Percentiles rank a stretch among this genome's conserved stretches.
These are phyloP conservation scores for Sporothrix brunneoviolacea DNA, from an alignment of 2,329 filamentous ascomycete genomes.

Conservation along the genomic window DNA sequence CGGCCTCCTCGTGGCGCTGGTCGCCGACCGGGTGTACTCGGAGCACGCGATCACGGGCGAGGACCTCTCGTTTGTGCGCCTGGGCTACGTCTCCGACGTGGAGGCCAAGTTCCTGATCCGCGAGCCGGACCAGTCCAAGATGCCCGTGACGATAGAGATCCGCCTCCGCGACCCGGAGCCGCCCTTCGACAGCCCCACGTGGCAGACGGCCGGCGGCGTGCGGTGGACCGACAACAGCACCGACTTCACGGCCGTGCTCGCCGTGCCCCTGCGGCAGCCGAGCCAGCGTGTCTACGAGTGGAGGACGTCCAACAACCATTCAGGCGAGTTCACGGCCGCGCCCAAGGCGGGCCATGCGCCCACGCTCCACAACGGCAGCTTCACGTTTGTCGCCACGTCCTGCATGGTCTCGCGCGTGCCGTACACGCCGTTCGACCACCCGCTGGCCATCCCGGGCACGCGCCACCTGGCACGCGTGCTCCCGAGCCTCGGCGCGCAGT, in stretches of 20 bases:
- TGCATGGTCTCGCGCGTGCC: slow-evolving; percentile 90
- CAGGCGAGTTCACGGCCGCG: slow-evolving; percentile 72
- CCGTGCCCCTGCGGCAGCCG: slow-evolving; percentile 55
- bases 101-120: slow-evolving; percentile 77
- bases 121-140: slow-evolving; percentile 67
- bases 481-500: slow-evolving; percentile 64
- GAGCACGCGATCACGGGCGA: slow-evolving; percentile 64
- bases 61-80: slow-evolving; percentile 75
- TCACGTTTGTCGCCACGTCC: slow-evolving; percentile 87
- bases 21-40: slow-evolving; percentile 71
- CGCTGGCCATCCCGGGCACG: slow-evolving; percentile 75
- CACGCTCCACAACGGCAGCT: slow-evolving; percentile 56
- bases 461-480: slow-evolving; percentile 68
- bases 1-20: slow-evolving; percentile 57
- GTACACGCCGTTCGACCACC: slow-evolving; percentile 77
- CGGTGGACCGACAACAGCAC: slow-evolving; percentile 64
- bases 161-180: slow-evolving; percentile 45
- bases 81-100: slow-evolving; percentile 78
- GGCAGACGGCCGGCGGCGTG: slow-evolving; percentile 62
- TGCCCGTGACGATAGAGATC: slow-evolving; percentile 69
- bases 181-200: slow-evolving; percentile 50
- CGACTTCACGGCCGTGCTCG: slow-evolving; percentile 72
- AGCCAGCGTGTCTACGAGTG: slow-evolving; percentile 77
- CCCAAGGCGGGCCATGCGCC: slow-evolving; percentile 61
- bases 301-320: slow-evolving; percentile 77